Conservation (phyloP, 176 grass and related monocot genomes). For the Lolium perenne region DNA sequence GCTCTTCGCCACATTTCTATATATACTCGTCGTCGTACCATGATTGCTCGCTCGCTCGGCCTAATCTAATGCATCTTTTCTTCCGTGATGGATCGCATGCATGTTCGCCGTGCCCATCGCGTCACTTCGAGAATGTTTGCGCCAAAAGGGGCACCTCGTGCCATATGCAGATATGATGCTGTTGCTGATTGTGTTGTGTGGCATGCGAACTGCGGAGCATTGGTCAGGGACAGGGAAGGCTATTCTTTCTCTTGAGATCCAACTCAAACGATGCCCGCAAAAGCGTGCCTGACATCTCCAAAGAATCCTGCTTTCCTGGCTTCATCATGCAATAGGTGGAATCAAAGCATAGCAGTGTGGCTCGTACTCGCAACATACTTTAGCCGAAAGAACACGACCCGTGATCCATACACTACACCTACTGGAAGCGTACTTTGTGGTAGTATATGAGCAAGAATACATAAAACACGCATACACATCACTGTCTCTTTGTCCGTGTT, state of each 20-base stretch:
- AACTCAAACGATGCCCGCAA: constrained; percentile 34
- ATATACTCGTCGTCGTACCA: neutral
- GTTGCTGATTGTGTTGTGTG: neutral
- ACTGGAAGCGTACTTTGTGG: neutral
- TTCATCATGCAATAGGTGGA: neutral
- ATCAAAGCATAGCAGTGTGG: constrained; percentile 36
- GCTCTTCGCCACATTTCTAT: constrained; percentile 8
- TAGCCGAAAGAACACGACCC: constrained; percentile 30
- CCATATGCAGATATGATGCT: neutral
- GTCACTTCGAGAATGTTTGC: constrained; percentile 36
- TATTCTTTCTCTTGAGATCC: constrained; percentile 35
- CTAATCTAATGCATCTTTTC: neutral
- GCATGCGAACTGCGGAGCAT: constrained; percentile 16
- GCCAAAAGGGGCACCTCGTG: constrained; percentile 12
- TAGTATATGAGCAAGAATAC: neutral
- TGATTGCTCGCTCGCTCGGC: neutral
- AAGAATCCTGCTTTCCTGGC: constrained; percentile 45
- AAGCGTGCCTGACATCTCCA: constrained; percentile 36
- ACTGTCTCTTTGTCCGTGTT: neutral
- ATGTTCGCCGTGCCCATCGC: constrained; percentile 11
- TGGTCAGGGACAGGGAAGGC: neutral
- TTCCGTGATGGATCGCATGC: constrained; percentile 37
- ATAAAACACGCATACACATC: neutral
- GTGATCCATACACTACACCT: constrained; percentile 47
- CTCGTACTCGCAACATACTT: constrained; percentile 37